These are phyloP conservation scores for Coemansia sp. DNA, from an alignment of 192 early-diverging fungal genomes.

Conservation along the genomic window DNA sequence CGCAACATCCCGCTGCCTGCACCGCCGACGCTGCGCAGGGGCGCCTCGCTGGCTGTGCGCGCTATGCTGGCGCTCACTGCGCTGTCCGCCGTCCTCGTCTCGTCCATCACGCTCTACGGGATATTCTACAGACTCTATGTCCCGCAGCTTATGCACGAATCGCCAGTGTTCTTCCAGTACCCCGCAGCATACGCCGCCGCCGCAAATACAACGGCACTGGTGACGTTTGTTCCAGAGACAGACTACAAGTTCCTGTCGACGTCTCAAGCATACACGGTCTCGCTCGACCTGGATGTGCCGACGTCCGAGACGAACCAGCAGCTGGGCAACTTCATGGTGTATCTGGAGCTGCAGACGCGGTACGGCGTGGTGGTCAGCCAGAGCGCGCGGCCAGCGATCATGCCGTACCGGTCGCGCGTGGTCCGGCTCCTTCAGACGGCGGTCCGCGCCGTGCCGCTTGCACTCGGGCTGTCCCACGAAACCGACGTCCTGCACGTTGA, in stretches of 20 bases:
- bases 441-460: conserved; percentile 48
- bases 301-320: conserved; percentile 60
- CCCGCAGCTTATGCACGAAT: conserved; percentile 56
- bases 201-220: conserved; percentile 22
- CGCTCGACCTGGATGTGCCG: conserved; percentile 60
- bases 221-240: conserved; percentile 27
- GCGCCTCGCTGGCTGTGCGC: conserved; percentile 25
- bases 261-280: conserved; percentile 62
- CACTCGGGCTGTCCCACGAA: conserved; percentile 53
- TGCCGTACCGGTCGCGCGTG: conserved; percentile 31
- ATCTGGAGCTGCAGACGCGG: conserved; percentile 52
- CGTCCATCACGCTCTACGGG: conserved; percentile 50
- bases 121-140: conserved; percentile 65
- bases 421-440: conserved; percentile 17
- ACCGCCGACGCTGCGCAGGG: conserved; percentile 23
- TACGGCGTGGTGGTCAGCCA: conserved; percentile 30
- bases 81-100: conserved; percentile 12
- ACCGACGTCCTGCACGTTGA: conserved; percentile 47
- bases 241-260: conserved; percentile 48
- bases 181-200: neutral
- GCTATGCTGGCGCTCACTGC: conserved; percentile 24
- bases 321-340: conserved; percentile 70
- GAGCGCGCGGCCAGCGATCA: conserved; percentile 54
- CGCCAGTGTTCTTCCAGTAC: conserved; percentile 62
- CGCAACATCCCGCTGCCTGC: conserved; percentile 12